Base-by-base conservation (phyloP, 148 eudicot genomes). In the Talinum fruticosum region DNA sequence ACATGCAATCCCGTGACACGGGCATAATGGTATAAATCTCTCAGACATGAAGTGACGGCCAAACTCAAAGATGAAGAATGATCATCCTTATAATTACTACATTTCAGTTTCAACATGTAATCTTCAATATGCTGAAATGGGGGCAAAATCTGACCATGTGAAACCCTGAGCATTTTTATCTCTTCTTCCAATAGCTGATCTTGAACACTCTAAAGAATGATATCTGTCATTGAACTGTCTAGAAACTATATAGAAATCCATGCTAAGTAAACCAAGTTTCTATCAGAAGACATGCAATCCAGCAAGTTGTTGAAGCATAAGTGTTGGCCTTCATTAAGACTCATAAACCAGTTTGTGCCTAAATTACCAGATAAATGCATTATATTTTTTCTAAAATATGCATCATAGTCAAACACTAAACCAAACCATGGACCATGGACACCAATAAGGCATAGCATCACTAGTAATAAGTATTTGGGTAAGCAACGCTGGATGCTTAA, bases 1-100 rank as follows among this genome's bases (percentile, higher is more conserved):
- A 85, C 83, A 85, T 96, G 97, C 87, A 90, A 84, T 51, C 99
- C 99, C 79, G 90, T 84, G 74, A 91, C 91, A 82, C 99, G 99
- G 64, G 94, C 92, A 86, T 87, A 89, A 82, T 96, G 99, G 81
- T 87, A 96, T 89, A 96, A 84, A 68, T 91, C 97, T 79, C 90
- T 87, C 89, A 85, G 84, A 89, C 99, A 93, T 76, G 84, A 78
- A 69, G 85, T 76, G 19, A 87, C 69, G 45, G 82, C 88, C 84
- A 66, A 69, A 75, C 75, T 84, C 69, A 75, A 78, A 53, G 89
- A 82, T 76, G 67, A 78, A 49, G 79, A 80, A 80, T 78, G 78
- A 38, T 82, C 89, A 64, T 84, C 75, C 49, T 77, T 38, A 34
- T 73, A 24, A 34, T 76, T 76, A 78, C 80, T 87, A 72, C 75